Base-by-base conservation (phyloP, 257 asterid species). In the Capsicum pubescens region DNA sequence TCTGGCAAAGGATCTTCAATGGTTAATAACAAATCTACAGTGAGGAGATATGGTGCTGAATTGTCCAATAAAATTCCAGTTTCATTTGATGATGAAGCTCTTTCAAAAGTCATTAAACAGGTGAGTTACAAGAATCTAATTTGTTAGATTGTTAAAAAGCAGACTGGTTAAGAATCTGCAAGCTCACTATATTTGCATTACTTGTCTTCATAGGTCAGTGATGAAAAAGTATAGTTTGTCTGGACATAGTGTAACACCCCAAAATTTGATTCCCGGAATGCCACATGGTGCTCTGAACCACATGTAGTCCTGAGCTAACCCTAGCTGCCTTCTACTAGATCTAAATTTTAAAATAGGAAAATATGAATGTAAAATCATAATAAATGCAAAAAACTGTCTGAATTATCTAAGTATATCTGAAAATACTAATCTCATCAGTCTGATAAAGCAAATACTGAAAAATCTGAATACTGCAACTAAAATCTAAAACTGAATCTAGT, bases 51-150 rank as follows among this genome's bases (percentile, higher is more conserved):
- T 59, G 93, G 97, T 80, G 89, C 95, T 16, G 99, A 95, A 84
- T 78, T 93, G 87, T 92, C 99, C 84, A 82, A 92, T 90, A 59
- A 96, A 61, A 91, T 97, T 84, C 97, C 98, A 17, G 93, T 93
- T 72, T 87, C 92, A 17, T 90, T 94, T 61, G 98, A 97, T 61
- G 97, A 95, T 74, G 97, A 93, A 89, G 98, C 99, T 83, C 94
- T 97, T 86, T 86, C 78, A 59, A 97, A 93, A 91, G 97, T 97
- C 84, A 91, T 67, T 83, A 97, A 97, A 91, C 98, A 93, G 98
- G 99, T 95, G 83, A 58, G 80, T 54, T 39, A 82, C 52, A 82
- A 55, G 68, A 52, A 72, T 57, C 42, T 82, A 59, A 44, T 67
- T 52, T 82, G 26, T 55, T 50, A 2, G 26, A 35, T 35, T 68